phyloP scores from a whole-genome alignment of 2,329 filamentous ascomycete species.

The Onygenales sp. region DNA sequence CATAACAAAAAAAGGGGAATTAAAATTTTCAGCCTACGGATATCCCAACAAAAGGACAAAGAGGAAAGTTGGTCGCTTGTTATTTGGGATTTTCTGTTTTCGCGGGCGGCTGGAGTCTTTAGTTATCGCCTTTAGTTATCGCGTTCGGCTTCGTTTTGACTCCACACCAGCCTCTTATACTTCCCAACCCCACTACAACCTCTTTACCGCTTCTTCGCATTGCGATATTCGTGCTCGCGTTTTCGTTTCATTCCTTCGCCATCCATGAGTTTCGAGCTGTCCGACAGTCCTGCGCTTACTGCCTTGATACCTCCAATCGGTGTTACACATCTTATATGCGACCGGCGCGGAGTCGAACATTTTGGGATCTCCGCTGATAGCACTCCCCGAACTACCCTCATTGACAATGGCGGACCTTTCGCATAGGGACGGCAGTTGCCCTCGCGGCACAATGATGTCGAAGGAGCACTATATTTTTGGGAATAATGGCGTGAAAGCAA shows the following conservation, averaged over 20 bases:
- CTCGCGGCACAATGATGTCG: neutral
- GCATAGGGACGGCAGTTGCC: neutral
- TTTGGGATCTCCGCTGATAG: neutral
- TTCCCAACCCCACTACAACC: neutral
- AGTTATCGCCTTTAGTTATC: too few species aligned
- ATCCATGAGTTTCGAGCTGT: constrained; percentile 2
- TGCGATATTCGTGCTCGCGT: neutral
- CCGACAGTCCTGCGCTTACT: neutral
- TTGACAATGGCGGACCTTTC: neutral
- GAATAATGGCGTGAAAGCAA: neutral
- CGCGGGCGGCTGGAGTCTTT: neutral
- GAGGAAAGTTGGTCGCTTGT: neutral
- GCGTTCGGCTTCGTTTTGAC: neutral
- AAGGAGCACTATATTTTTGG: neutral
- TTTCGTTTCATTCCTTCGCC: neutral
- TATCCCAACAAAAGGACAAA: neutral
- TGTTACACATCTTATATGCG: neutral
- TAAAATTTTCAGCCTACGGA: neutral
- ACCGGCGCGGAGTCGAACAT: neutral
- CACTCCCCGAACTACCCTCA: neutral
- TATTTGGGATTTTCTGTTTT: neutral
- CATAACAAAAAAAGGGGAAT: neutral
- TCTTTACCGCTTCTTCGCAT: constrained; percentile 3
- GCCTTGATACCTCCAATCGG: neutral
- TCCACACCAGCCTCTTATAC: neutral